These are phyloP conservation scores for Lachnum nothofagi DNA, from an alignment of 2,329 filamentous ascomycete genomes.

Conservation along the genomic window DNA sequence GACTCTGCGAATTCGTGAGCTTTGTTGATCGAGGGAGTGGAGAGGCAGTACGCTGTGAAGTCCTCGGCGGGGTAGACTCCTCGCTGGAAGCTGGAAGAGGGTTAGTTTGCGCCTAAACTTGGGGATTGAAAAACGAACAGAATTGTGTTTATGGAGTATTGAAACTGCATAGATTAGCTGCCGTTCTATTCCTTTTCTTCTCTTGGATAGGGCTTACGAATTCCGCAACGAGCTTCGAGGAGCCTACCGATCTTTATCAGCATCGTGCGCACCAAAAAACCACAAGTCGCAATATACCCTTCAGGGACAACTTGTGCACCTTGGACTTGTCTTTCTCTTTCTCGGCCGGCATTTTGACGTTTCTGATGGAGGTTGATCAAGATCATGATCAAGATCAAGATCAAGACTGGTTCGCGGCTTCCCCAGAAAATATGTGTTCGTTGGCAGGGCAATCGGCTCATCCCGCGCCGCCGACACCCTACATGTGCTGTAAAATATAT, in stretches of 20 bases:
- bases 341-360: slow-evolving; percentile 26
- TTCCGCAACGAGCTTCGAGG: slow-evolving; percentile 84
- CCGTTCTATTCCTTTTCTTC: neutral
- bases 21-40: neutral
- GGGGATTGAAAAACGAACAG: slow-evolving; percentile 51
- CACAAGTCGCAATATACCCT: slow-evolving; percentile 52
- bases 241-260: slow-evolving; percentile 45
- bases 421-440: slow-evolving; percentile 9
- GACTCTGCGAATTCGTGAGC: slow-evolving; percentile 47
- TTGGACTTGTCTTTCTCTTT: slow-evolving; percentile 69
- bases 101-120: neutral
- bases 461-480: too few relatives aligned
- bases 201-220: slow-evolving; percentile 60
- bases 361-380: slow-evolving; percentile 7
- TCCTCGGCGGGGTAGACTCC: slow-evolving; percentile 89
- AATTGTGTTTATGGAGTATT: slow-evolving; percentile 97
- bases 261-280: neutral
- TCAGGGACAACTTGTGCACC: slow-evolving; percentile 88
- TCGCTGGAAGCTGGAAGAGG: slow-evolving; percentile 66
- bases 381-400: too few relatives aligned
- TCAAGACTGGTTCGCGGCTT: neutral
- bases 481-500: too few relatives aligned
- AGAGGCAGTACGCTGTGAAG: slow-evolving; percentile 70
- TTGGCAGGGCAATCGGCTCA: slow-evolving; percentile 13
- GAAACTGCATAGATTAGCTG: slow-evolving; percentile 55